Evolutionary conservation across 768 basidiomycete genomes (phyloP).

Genomic region (Sporobolomyces roseus): DNA sequence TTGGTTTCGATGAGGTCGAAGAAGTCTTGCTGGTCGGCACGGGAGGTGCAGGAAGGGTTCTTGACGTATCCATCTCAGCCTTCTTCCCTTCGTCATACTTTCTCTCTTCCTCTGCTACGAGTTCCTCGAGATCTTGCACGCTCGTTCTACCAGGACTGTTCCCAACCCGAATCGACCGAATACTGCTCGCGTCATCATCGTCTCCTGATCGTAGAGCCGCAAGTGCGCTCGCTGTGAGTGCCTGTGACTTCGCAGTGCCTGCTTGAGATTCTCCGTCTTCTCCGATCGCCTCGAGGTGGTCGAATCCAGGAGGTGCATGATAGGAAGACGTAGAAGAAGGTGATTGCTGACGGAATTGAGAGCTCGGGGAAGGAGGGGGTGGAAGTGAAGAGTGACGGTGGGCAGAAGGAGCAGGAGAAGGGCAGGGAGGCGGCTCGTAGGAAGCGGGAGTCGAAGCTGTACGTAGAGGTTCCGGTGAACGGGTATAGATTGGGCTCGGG

Average conservation of each 20-base stretch:
- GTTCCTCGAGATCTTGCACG: constrained; percentile 32
- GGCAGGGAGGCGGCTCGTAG: constrained; percentile 4
- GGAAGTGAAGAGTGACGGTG: neutral
- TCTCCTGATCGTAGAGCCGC: neutral
- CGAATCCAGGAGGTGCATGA: neutral
- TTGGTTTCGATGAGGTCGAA: no score
- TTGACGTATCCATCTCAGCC: no score
- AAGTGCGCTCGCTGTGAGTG: neutral
- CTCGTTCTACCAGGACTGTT: constrained; percentile 5
- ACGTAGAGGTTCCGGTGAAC: neutral
- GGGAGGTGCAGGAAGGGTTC: neutral
- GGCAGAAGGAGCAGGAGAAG: constrained; percentile 8
- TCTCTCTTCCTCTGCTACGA: constrained; percentile 21
- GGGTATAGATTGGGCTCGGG: neutral
- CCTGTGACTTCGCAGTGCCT: constrained; percentile 33
- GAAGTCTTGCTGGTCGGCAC: neutral
- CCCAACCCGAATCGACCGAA: constrained; percentile 4
- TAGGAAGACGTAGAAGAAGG: no score
- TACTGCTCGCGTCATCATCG: constrained; percentile 3
- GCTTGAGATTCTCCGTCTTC: constrained; percentile 46
- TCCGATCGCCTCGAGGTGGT: constrained; percentile 43
- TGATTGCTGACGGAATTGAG: constrained; percentile 4
- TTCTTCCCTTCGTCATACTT: constrained; percentile 9
- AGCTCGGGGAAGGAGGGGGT: constrained; percentile 30
- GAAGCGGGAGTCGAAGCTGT: neutral